Evolutionary conservation across 495 filamentous ascomycete genomes (phyloP).

Genomic region (Penicillium waksmanii): DNA sequence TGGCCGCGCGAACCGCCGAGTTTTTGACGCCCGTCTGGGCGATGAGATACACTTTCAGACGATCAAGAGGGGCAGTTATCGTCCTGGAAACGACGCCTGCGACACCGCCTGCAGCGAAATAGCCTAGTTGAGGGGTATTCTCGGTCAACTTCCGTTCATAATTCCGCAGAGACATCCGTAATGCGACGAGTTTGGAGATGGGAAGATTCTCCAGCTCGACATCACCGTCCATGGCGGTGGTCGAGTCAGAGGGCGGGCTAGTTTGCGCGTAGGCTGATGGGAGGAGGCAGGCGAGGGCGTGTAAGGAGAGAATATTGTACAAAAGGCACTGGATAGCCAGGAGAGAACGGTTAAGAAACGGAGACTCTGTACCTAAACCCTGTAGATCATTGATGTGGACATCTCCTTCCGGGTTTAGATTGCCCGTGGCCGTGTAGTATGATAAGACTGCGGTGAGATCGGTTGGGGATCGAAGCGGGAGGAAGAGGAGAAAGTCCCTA

Average conservation of each 20-base stretch:
- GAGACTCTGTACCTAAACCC: constrained; percentile 87
- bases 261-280: constrained; percentile 45
- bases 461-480: constrained; percentile 69
- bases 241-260: constrained; percentile 27
- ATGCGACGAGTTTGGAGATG: constrained; percentile 49
- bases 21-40: constrained; percentile 74
- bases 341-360: constrained; percentile 64
- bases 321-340: constrained; percentile 43
- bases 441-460: constrained; percentile 83
- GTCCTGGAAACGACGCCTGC: constrained; percentile 92
- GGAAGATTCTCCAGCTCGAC: constrained; percentile 50
- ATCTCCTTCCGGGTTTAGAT: constrained; percentile 92
- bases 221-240: constrained; percentile 39
- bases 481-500: constrained; percentile 94
- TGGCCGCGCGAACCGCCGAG: constrained; percentile 66
- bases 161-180: constrained; percentile 54
- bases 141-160: constrained; percentile 64
- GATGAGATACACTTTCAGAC: constrained; percentile 96
- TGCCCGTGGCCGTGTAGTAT: constrained; percentile 89
- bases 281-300: constrained; percentile 42
- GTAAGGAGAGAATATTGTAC: constrained; percentile 46
- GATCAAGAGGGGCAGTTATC: constrained; percentile 92
- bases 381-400: constrained; percentile 88
- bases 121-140: constrained; percentile 78
- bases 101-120: constrained; percentile 92